Percentiles rank a stretch among this genome's conserved stretches.
Conservation (phyloP, 2,329 filamentous ascomycete genomes). For the Aaosphaeria pasadenensis region DNA sequence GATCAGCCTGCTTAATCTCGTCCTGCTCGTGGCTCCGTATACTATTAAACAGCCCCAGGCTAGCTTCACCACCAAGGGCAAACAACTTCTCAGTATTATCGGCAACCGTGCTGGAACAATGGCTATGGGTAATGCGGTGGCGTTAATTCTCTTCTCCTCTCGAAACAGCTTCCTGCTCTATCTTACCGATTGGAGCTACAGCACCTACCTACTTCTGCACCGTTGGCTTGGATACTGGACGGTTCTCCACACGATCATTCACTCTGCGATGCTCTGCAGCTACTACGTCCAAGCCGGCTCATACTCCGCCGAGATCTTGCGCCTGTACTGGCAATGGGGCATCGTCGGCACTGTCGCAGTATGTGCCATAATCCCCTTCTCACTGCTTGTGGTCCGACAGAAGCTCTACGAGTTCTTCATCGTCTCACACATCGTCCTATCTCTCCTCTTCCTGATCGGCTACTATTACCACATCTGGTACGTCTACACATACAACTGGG, state of each 20-base stretch:
- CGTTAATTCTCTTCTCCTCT: constrained; percentile 33
- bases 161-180: constrained; percentile 40
- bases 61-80: constrained; percentile 30
- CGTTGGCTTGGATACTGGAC: constrained; percentile 26
- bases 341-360: constrained; percentile 32
- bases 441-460: constrained; percentile 25
- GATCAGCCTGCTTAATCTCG: constrained; percentile 16
- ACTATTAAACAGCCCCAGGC: constrained; percentile 36
- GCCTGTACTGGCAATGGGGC: constrained; percentile 39
- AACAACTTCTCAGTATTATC: constrained; percentile 27
- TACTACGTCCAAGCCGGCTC: constrained; percentile 15
- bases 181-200: constrained; percentile 38
- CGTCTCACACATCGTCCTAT: constrained; percentile 27
- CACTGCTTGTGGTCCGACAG: constrained; percentile 24
- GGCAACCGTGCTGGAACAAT: constrained; percentile 28
- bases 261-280: constrained; percentile 13
- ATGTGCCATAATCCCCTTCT: constrained; percentile 23
- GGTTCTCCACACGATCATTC: constrained; percentile 18
- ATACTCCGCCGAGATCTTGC: constrained; percentile 12
- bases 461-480: constrained; percentile 40
- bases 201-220: constrained; percentile 38
- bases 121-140: constrained; percentile 24
- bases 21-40: constrained; percentile 19
- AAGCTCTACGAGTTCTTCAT: constrained; percentile 36
- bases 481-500: constrained; percentile 18